Base-by-base conservation (phyloP, 2,329 filamentous ascomycete genomes). In the Didymella keratinophila region DNA sequence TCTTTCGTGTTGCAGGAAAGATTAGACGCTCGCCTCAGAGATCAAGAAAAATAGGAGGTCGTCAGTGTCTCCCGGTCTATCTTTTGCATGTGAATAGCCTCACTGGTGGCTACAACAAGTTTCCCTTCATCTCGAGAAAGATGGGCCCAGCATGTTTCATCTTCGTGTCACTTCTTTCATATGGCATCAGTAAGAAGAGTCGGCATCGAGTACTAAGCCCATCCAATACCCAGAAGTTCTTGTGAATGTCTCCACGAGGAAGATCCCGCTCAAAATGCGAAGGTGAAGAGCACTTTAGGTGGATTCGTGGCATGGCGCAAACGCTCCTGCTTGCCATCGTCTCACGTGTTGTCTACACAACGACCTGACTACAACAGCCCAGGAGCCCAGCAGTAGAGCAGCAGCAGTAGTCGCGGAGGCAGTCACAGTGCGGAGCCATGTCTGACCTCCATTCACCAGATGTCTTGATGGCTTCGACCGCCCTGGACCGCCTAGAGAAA, bases 401-500 rank as follows among this genome's bases (percentile, higher is more conserved):
- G n/a, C 41, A 45, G 16, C 7, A 25, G 14, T 11, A 28, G 16
- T 45, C 10, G 16, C 7, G 36, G 9, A 23, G 16, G 21, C 45
- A 48, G 20, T 47, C 32, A 18, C 16, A 37, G 32, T 14, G 10
- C 16, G 27, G 23, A 16, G 18, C n/a, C 18, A 58, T 58, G 50
- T 20, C 39, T 27, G 14, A 45, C 25, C 6, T 27, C 1, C n/a
- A 42, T 34, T 12, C 32, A 11, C 30, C 49, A 49, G 44, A 53
- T 11, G 32, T n/a, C 12, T 20, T 20, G 12, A 39, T 32, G 11
- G 45, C 63, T 5, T 44, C 62, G 14, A 44, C 39, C n/a, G 59
- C 52, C 5, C 62, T 71, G 4, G 28, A 43, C 32, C 55, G 27
- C 5, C 63, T 71, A 6, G 59, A 70, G 18, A 55, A 53, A 2